phyloP scores from a whole-genome alignment of 2,329 filamentous ascomycete species.

The Epichloe amarillans region DNA sequence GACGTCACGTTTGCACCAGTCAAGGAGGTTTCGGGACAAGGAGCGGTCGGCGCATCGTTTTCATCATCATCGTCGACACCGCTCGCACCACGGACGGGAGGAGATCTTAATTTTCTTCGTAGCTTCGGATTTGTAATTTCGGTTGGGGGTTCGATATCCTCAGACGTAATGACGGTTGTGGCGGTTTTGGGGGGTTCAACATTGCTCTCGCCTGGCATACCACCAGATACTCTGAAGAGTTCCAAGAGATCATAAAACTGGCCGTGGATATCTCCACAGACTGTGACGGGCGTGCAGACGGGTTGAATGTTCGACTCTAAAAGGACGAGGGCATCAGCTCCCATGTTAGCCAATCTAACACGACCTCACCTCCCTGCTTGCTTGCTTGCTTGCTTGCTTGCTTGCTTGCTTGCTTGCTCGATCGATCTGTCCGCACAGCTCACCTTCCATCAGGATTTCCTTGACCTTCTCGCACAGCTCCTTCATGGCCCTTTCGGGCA shows the following conservation, averaged over 20 bases:
- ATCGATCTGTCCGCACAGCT: slow-evolving; percentile 4
- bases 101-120: slow-evolving; percentile 62
- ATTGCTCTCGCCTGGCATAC: slow-evolving; percentile 79
- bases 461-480: slow-evolving; percentile 97
- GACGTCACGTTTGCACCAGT: slow-evolving; percentile 20
- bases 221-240: slow-evolving; percentile 89
- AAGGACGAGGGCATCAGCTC: neutral
- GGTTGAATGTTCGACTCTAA: slow-evolving; percentile 96
- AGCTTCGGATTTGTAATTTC: slow-evolving; percentile 80
- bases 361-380: neutral
- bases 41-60: slow-evolving; percentile 16
- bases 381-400: neutral
- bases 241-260: slow-evolving; percentile 98
- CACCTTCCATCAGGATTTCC: slow-evolving; percentile 96
- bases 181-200: slow-evolving; percentile 57
- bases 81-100: slow-evolving; percentile 17
- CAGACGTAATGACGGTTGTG: slow-evolving; percentile 69
- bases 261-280: slow-evolving; percentile 96
- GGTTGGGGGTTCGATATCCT: slow-evolving; percentile 81
- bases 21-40: slow-evolving; percentile 21
- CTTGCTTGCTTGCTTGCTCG: neutral
- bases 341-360: neutral
- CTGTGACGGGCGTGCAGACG: slow-evolving; percentile 89
- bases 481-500: slow-evolving; percentile 96
- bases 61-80: slow-evolving; percentile 41